Base-by-base conservation (phyloP, 1,139 yeast species). In the Hyphopichia fennica region DNA sequence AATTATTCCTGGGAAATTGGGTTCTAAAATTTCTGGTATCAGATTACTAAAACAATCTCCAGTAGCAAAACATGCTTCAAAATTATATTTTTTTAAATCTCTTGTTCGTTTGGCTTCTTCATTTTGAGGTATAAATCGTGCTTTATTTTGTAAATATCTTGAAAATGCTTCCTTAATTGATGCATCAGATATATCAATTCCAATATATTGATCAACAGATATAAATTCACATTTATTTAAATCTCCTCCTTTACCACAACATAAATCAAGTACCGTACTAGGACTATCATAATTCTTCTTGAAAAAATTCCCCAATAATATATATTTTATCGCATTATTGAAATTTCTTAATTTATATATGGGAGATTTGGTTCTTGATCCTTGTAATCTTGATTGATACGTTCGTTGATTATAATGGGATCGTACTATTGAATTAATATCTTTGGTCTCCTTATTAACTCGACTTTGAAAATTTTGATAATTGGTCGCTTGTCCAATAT, bases 241-340 rank as follows among this genome's bases (percentile, higher is more conserved):
- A 65, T 93, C 99, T 16, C 99, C 99, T 37, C 99, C 99, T 62
- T 93, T 95, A 14, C 99, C 99, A 64, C 99, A 93, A 18, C 97
- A 96, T 42, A 93, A 65, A 57, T 93, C 99, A 32, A 93, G 68
- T 1, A 87, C 52, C 11, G 68, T 61, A 17, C 64, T 60, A 1
- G 72, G 68, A 1, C 51, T 54, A 5, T 19, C 25, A 2, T 18
- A 3, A 9, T 52, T 88, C 14, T 75, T 72, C 28, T 77, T 69
- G 41, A 84, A 81, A 62, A 74, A 82, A 51, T 84, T 84, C 41
- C 86, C 84, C 42, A 93, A 80, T n/a, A 93, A 67, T 53, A 90
- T 87, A 55, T 88, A 87, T 62, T 93, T 93, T 57, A 93, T 85
- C 50, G 93, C 88, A 59, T 93, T 95, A 62, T 93, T 95, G 73